Base-by-base conservation (phyloP, 768 basidiomycete genomes). In the Tulasnella sp. region DNA sequence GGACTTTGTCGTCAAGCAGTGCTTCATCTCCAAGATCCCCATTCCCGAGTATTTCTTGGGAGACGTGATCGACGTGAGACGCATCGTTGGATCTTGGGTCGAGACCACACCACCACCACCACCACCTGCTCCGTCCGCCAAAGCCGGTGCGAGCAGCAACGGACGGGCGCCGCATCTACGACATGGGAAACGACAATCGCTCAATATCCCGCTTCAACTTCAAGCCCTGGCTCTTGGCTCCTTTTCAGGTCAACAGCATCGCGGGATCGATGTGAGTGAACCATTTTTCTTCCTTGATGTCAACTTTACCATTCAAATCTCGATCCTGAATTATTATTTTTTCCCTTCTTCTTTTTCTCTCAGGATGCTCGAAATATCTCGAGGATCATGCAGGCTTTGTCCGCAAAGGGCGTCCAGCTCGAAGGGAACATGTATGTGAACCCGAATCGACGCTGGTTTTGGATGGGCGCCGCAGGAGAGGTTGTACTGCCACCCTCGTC, bases 361-460 rank as follows among this genome's bases (percentile, higher is more conserved):
- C 57, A 93, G 91, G 92, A 99, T 71, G 79, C 88, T 34, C 84
- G 87, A 29, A 99, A 99, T 70, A 80, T 97, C 59, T 78, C 87
- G 10, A 81, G 87, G 31, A 82, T 99, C 61, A 68, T 94, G 42
- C 72, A 79, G 51, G 86, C 90, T 66, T 80, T 97, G n/a, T 84
- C 84, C 11, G 71, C 78, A 56, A 78, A 80, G 55, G 83, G 83
- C 27, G 73, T 85, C 30, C 72, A 76, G 59, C 74, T 97, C 62
- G 75, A 80, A 62, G 81, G 90, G 21, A 96, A 93, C 66, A 81
- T 81, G 7, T 63, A 73, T n/a, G 79, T 90, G 64, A 74, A 79
- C 66, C 78, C 81, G 41, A 75, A 77, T 62, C 75, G 79, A 50
- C 77, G 84, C 54, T 92, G 87, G 89, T 72, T 72, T 12, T 92